Conservation (phyloP, 83 land plant genomes). For the Diphasiastrum complanatum region DNA sequence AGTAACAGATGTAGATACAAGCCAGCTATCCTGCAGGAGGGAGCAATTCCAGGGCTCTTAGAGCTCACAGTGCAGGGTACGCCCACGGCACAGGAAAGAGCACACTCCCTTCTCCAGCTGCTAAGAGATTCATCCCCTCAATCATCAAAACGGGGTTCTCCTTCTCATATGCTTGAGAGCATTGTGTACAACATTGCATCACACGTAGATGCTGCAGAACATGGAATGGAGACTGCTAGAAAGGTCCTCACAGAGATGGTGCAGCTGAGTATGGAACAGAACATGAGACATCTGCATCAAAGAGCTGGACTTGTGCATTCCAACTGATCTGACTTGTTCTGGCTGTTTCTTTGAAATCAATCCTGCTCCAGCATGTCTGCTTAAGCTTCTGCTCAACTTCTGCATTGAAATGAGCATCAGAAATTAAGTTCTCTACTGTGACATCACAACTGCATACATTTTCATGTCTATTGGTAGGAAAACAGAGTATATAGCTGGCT, state of each 20-base stretch:
- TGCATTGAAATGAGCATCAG: no score
- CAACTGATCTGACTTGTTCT: no score
- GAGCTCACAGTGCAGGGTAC: constrained; percentile 73
- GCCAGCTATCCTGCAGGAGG: constrained; percentile 62
- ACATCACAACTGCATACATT: no score
- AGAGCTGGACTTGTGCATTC: no score
- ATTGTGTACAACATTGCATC: constrained; percentile 51
- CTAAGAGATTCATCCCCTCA: constrained; percentile 47
- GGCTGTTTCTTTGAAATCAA: no score
- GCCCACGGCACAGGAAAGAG: constrained; percentile 46
- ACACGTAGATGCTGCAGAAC: constrained; percentile 47
- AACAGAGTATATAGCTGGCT: no score
- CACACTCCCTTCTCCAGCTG: constrained; percentile 42
- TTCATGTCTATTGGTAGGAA: no score
- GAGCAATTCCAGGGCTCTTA: constrained; percentile 72
- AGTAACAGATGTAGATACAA: constrained; percentile 46
- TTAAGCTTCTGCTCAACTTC: no score
- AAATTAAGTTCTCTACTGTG: no score
- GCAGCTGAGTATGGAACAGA: constrained; percentile 70
- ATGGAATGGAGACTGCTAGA: constrained; percentile 42
- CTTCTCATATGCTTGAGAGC: constrained; percentile 44
- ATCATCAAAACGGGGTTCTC: constrained; percentile 25
- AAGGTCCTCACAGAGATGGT: constrained; percentile 83
- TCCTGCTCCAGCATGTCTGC: no score
- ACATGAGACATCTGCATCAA: constrained; percentile 56